Base-by-base conservation (phyloP, 2,329 filamentous ascomycete genomes). In the Cladosporium halotolerans region DNA sequence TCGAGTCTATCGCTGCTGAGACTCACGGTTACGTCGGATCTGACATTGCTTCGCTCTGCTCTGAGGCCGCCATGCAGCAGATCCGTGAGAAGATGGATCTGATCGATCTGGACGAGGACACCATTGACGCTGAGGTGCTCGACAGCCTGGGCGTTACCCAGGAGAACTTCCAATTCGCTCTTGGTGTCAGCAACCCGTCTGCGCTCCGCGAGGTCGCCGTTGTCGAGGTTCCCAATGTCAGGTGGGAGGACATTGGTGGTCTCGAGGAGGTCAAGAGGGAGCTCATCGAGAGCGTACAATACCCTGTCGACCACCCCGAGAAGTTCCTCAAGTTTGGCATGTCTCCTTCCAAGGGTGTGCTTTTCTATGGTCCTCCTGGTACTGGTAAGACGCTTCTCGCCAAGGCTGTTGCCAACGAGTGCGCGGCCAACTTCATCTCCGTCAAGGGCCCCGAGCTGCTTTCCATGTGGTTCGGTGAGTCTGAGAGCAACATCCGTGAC, bases 61-160 rank as follows among this genome's bases (percentile, higher is more conserved):
- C 93, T 6, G 93, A 99, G 76, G 93, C 93, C 70, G 93, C 93
- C 60, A 99, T 99, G 93, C 93, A 99, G 74, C 93, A 99, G 77
- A 99, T 99, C 74, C 92, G 93, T 77, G 93, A 99, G 77, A 99
- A 99, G 86, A 99, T 99, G 93, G 93, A 99, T 70, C 83, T 99
- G 60, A 99, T 99, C 63, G 93, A 99, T 74, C 82, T 99, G 33
- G 93, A 99, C 61, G 93, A 99, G 77, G 93, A 99, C 69, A 99
- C 93, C 58, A 99, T 99, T 59, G 93, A 99, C 66, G 93, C 93
- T 31, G 93, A 99, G 77, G 93, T 99, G 49, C 83, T 99, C 52
- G 93, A 99, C 76, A 97, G 93, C 43, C 84, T 99, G 44, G 93
- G 93, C 71, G 93, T 99, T 45, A 99, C 93, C 58, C 97, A 97